phyloP scores from a whole-genome alignment of 257 asterid species.

The Datura wrightii region DNA sequence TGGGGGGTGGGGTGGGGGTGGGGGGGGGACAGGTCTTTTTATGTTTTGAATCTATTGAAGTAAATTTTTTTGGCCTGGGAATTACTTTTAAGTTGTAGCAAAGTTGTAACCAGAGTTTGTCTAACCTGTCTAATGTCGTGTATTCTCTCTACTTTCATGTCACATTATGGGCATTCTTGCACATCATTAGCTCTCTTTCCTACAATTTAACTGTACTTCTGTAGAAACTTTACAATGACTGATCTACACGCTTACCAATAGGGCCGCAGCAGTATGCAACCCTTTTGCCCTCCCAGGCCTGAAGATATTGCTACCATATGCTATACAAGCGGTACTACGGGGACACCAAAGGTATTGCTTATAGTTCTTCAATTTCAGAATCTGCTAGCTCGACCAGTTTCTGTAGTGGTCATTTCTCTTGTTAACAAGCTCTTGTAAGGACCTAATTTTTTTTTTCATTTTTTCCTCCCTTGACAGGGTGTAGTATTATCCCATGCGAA shows the following conservation, averaged over 20 bases:
- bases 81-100: neutral
- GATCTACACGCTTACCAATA: slow-evolving; percentile 34
- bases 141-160: slow-evolving; percentile 9
- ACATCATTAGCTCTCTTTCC: slow-evolving; percentile 7
- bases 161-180: slow-evolving; percentile 16
- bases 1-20: too few relatives aligned
- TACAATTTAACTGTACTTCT: slow-evolving; percentile 7
- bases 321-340: slow-evolving; percentile 98
- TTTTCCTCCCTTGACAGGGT: slow-evolving; percentile 60
- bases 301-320: slow-evolving; percentile 91
- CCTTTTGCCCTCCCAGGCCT: slow-evolving; percentile 85
- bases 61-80: neutral
- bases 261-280: slow-evolving; percentile 72
- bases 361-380: slow-evolving; percentile 23
- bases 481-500: slow-evolving; percentile 83
- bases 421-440: neutral
- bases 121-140: slow-evolving; percentile 11
- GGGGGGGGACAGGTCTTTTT: neutral
- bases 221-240: neutral
- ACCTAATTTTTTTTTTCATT: neutral
- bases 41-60: slow-evolving; percentile 18
- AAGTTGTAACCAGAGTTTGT: slow-evolving; percentile 10
- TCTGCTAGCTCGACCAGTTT: slow-evolving; percentile 28
- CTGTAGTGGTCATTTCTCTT: slow-evolving; percentile 7
- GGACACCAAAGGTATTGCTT: slow-evolving; percentile 87